phyloP scores from a whole-genome alignment of 768 basidiomycete genomes.

The Saitozyma podzolica region DNA sequence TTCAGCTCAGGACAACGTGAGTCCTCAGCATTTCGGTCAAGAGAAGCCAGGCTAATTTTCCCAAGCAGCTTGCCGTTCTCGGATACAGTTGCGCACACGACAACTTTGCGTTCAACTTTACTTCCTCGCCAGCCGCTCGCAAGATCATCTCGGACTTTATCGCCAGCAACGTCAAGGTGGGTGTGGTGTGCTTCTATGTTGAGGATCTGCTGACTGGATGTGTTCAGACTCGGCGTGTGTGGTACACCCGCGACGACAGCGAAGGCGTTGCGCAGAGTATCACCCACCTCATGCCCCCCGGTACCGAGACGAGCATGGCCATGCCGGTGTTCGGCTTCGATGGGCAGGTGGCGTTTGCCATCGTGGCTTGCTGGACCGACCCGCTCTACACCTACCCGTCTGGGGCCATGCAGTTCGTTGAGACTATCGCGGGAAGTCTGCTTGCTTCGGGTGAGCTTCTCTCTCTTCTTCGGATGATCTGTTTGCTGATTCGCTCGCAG shows the following conservation, averaged over 20 bases:
- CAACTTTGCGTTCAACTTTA: conserved; percentile 44
- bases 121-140: conserved; percentile 31
- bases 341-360: conserved; percentile 46
- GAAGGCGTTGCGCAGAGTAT: conserved; percentile 42
- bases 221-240: conserved; percentile 32
- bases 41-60: background rate
- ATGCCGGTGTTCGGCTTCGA: conserved; percentile 51
- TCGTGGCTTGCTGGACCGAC: conserved; percentile 49
- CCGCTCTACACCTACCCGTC: conserved; percentile 45
- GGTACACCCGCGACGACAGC: conserved; percentile 48
- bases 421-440: conserved; percentile 48
- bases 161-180: conserved; percentile 42
- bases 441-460: conserved; percentile 40
- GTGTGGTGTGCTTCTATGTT: background rate
- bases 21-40: background rate
- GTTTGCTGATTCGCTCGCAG: conserved; percentile 14
- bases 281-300: conserved; percentile 43
- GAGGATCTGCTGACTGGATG: background rate
- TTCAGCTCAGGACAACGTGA: conserved; percentile 12
- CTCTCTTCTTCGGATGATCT: background rate
- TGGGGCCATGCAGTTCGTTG: conserved; percentile 47
- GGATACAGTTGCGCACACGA: conserved; percentile 38
- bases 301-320: conserved; percentile 43
- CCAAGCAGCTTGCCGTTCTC: conserved; percentile 41
- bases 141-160: conserved; percentile 49